Conservation (phyloP, 2,329 filamentous ascomycete species). For the Phaeomoniella chlamydospora region DNA sequence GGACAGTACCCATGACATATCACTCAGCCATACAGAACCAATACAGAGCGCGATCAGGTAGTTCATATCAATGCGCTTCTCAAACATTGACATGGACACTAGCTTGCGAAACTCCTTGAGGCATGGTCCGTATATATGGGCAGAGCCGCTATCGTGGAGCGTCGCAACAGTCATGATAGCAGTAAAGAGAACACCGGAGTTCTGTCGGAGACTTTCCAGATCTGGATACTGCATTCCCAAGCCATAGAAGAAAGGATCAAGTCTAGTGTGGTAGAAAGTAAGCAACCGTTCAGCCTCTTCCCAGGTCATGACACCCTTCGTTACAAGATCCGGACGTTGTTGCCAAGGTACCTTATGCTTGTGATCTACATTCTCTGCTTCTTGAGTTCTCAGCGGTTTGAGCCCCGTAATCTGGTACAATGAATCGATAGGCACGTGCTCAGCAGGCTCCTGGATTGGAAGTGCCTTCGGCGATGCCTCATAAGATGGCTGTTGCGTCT, state of each 20-base stretch:
- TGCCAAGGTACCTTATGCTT: constrained; percentile 21
- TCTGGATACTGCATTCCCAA: constrained; percentile 31
- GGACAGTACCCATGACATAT: constrained; percentile 32
- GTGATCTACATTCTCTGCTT: constrained; percentile 14
- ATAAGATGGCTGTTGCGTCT: constrained; percentile 24
- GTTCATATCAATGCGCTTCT: constrained; percentile 34
- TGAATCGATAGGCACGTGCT: constrained; percentile 21
- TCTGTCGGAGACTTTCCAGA: constrained; percentile 28
- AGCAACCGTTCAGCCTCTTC: constrained; percentile 27
- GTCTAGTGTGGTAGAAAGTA: constrained; percentile 24
- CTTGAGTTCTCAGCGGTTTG: constrained; percentile 14
- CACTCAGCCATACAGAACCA: constrained; percentile 40
- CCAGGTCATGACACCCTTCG: constrained; percentile 25
- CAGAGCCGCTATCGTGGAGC: constrained; percentile 27
- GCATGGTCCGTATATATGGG: constrained; percentile 20
- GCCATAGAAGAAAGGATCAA: constrained; percentile 33
- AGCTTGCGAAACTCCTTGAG: constrained; percentile 36
- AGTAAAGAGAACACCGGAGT: constrained; percentile 35
- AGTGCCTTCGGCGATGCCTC: constrained; percentile 19
- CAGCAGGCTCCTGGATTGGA: constrained; percentile 12
- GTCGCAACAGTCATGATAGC: constrained; percentile 32
- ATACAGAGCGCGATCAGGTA: constrained; percentile 39
- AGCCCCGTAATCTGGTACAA: constrained; percentile 20
- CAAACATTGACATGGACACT: constrained; percentile 38
- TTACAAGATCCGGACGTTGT: constrained; percentile 32